phyloP scores from a whole-genome alignment of 352 stramenopile species.

The Phytophthora fragariaefolia region DNA sequence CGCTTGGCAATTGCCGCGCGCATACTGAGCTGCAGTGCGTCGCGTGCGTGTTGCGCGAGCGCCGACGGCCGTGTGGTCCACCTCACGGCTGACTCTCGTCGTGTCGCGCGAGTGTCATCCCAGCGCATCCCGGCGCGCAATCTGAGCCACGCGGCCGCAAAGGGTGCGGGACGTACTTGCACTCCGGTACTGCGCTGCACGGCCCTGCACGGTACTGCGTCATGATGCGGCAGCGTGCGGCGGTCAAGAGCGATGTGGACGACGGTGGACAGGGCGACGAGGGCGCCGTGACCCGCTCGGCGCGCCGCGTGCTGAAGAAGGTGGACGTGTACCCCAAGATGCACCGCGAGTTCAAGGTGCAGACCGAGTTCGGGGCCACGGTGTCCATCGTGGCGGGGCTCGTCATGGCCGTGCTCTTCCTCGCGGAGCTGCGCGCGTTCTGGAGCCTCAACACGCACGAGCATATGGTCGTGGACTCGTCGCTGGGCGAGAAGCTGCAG shows the following conservation, averaged over 20 bases:
- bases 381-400: constrained; percentile 24
- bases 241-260: constrained; percentile 68
- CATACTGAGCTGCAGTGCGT: constrained; percentile 8
- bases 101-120: constrained; percentile 10
- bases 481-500: constrained; percentile 93
- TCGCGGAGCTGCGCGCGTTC: constrained; percentile 85
- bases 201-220: too few relatives aligned
- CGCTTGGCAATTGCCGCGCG: constrained; percentile 21
- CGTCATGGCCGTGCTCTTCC: constrained; percentile 37
- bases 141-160: constrained; percentile 21
- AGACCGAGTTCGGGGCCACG: constrained; percentile 92
- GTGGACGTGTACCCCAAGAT: constrained; percentile 96
- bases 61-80: constrained; percentile 3
- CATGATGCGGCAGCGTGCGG: constrained; percentile 68
- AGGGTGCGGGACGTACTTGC: too few relatives aligned
- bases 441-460: constrained; percentile 90
- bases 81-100: constrained; percentile 8
- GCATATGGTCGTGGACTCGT: constrained; percentile 96
- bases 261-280: constrained; percentile 45
- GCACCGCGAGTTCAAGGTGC: constrained; percentile 95
- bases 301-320: constrained; percentile 73
- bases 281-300: constrained; percentile 48
- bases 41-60: background rate
- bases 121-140: background rate
- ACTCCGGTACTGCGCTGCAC: too few relatives aligned